Evolutionary conservation across 2,329 filamentous ascomycete genomes (phyloP), one percentile per base, ranked within the genome.

Genomic region (Sporothrix dimorphospora): DNA sequence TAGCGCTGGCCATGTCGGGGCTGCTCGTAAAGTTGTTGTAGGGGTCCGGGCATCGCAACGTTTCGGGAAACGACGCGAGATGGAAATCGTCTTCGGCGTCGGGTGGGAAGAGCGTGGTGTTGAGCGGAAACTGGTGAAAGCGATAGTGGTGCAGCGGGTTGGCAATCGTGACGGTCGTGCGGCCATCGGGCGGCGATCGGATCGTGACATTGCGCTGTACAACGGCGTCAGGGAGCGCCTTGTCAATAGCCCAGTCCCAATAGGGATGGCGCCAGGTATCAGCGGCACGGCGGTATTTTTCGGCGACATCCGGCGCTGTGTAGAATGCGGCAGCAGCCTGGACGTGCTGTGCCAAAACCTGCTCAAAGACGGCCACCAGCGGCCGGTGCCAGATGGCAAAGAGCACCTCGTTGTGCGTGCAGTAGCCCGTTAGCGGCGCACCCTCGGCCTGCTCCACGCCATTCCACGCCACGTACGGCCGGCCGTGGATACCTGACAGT

Each of bases 351-450:
- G 84, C 83, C 8, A 88, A 79, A 14, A 81, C 75, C 84, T 88
- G 85, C 84, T 86, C 87, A 72, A 81, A 87, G 11, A 87, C 79
- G 8, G 82, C 78, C 57, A 87, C 76, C 70, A 85, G 87, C 7
- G 85, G 82, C 16, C 86, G 83, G 77, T 88, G 86, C 86, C 85
- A 88, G 21, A 83, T 76, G 27, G 83, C 76, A 74, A 87, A 85
- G 51, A 84, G 76, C 21, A 80, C 79, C 75, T 85, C 83, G 49
- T 72, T 73, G 45, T 86, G 82, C 40, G 82, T 82, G 66, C 82
- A 84, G 76, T 83, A 84, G 61, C 82, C 82, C 34, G 66, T 74
- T 34, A 72, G 71, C 0, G 71, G 72, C 4, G 81, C 81, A 12
- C 77, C 71, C 6, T 77, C 74, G 72, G 24, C 75, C 72, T 53